A percentile compares a stretch with the other conserved stretches of the same genome.
phyloP scores from a whole-genome alignment of 2,329 filamentous ascomycete species.

The Amauroascus verrucosus region DNA sequence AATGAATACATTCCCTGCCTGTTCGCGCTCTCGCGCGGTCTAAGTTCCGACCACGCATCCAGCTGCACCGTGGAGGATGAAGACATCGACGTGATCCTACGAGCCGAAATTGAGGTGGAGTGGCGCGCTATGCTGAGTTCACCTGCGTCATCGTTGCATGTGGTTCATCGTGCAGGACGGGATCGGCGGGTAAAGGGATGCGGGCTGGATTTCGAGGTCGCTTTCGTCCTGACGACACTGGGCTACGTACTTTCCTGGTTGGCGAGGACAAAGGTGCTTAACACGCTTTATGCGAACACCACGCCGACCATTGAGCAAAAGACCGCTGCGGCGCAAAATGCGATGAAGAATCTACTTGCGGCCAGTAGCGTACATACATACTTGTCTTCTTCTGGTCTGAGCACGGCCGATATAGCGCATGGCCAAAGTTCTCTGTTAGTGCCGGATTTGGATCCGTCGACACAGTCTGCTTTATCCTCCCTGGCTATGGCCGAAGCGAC shows the following conservation, averaged over 20 bases:
- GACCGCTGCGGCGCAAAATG: slow-evolving; percentile 57
- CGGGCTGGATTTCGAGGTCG: slow-evolving; percentile 72
- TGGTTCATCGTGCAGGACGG: slow-evolving; percentile 31
- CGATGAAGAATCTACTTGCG: slow-evolving; percentile 67
- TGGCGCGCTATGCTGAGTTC: slow-evolving; percentile 69
- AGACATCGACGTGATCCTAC: slow-evolving; percentile 56
- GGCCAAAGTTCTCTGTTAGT: slow-evolving; percentile 14
- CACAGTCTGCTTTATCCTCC: slow-evolving; percentile 35
- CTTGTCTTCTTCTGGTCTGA: slow-evolving; percentile 39
- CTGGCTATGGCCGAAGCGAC: slow-evolving; percentile 81
- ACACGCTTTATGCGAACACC: slow-evolving; percentile 55
- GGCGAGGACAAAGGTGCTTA: slow-evolving; percentile 61
- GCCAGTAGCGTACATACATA: slow-evolving; percentile 70
- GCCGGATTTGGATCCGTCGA: slow-evolving; percentile 39
- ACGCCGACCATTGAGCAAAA: slow-evolving; percentile 58
- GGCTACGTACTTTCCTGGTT: slow-evolving; percentile 63
- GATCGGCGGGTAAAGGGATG: slow-evolving; percentile 52
- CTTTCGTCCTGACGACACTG: slow-evolving; percentile 66
- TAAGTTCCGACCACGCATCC: slow-evolving; percentile 43
- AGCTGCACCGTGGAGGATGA: slow-evolving; percentile 33
- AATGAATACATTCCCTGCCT: slow-evolving; percentile 77
- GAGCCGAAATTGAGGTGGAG: slow-evolving; percentile 56
- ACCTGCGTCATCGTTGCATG: slow-evolving; percentile 27
- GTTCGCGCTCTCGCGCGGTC: slow-evolving; percentile 61
- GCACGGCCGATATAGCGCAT: slow-evolving; percentile 2